phyloP scores from a whole-genome alignment of 768 basidiomycete species.

The Lentinula sp. region DNA sequence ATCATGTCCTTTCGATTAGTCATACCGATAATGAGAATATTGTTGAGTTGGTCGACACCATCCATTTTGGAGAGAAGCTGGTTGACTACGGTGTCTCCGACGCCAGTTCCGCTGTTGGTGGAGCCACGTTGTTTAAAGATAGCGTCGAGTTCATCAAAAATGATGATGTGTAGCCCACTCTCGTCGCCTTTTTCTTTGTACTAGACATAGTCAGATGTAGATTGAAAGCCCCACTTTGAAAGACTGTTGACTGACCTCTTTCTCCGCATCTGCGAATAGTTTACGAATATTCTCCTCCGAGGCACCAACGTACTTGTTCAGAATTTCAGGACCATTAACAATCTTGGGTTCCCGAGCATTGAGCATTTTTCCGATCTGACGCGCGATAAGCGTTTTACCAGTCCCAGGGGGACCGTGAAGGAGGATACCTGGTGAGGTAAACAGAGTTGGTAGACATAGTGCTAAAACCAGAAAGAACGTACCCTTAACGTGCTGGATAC shows the following conservation, averaged over 20 bases:
- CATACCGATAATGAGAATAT: conserved; percentile 99
- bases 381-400: conserved; percentile 95
- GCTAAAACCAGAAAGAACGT: conserved; percentile 10
- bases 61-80: conserved; percentile 99
- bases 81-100: conserved; percentile 98
- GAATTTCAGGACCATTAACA: conserved; percentile 95
- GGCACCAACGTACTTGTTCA: conserved; percentile 96
- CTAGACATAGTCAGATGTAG: conserved; percentile 27
- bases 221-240: background rate
- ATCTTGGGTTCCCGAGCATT: conserved; percentile 97
- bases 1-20: conserved; percentile 99
- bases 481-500: conserved; percentile 98
- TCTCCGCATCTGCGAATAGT: conserved; percentile 96
- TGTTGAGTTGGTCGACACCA: conserved; percentile 97
- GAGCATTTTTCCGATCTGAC: conserved; percentile 99
- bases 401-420: conserved; percentile 97
- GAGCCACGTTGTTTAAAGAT: conserved; percentile 99
- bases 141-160: conserved; percentile 98
- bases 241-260: conserved; percentile 55
- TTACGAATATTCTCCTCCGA: conserved; percentile 98
- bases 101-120: conserved; percentile 85
- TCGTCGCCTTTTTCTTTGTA: conserved; percentile 98
- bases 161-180: conserved; percentile 97
- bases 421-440: conserved; percentile 62
- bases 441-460: background rate